phyloP scores from a whole-genome alignment of 2,329 filamentous ascomycete genomes.

The Bipolaris oryzae region DNA sequence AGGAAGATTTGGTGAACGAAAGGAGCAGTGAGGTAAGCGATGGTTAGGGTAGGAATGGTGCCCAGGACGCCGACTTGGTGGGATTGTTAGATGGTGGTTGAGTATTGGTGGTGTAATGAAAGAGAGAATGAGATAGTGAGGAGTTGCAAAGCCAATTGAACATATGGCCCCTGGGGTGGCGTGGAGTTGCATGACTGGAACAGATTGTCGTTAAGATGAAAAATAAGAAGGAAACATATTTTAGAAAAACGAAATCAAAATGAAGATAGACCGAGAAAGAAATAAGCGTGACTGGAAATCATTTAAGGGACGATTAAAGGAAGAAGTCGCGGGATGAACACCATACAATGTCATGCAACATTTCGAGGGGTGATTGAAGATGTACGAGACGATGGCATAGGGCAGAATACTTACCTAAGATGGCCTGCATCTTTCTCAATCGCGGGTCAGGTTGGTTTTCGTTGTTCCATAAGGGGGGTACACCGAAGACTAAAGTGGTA shows the following conservation, averaged over 20 bases:
- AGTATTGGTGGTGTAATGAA: accelerated
- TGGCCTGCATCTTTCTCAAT: slow-evolving; percentile 35
- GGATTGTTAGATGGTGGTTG: not conserved
- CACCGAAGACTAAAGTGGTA: slow-evolving; percentile 38
- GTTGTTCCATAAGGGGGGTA: slow-evolving; percentile 43
- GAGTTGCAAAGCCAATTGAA: too few relatives aligned
- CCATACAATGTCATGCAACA: too few relatives aligned
- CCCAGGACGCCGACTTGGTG: slow-evolving; percentile 36
- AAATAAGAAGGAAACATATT: too few relatives aligned
- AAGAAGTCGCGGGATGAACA: not conserved
- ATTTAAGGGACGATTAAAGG: too few relatives aligned
- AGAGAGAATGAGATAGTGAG: too few relatives aligned
- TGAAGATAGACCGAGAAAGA: too few relatives aligned
- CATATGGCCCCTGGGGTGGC: too few relatives aligned
- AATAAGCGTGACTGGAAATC: not conserved
- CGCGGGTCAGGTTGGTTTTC: slow-evolving; percentile 41
- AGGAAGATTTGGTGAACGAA: slow-evolving; percentile 44
- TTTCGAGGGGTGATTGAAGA: not conserved
- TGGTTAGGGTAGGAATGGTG: slow-evolving; percentile 40
- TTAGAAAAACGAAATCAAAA: too few relatives aligned
- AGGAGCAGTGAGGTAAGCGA: slow-evolving; percentile 46
- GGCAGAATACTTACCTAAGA: slow-evolving; percentile 31
- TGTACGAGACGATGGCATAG: not conserved
- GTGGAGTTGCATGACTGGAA: too few relatives aligned
- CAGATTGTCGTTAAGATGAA: too few relatives aligned